Conservation (phyloP, 441 rosid species). For the Brassica balearica region DNA sequence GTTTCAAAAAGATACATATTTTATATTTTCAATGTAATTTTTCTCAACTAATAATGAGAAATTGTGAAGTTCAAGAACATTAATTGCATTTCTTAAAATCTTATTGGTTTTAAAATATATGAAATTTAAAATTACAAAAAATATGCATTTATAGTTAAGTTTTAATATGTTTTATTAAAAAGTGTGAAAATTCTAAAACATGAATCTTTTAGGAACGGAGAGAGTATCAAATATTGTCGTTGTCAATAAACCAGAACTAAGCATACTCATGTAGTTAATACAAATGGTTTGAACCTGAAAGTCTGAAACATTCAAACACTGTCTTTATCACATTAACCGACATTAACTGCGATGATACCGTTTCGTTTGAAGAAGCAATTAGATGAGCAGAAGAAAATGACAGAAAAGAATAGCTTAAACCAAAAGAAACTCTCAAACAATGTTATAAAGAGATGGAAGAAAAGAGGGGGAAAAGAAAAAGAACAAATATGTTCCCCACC, state of each 20-base stretch:
- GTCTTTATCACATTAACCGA: conserved; percentile 16
- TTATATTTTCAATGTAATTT: too few relatives aligned
- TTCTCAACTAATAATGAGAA: too few relatives aligned
- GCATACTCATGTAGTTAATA: not conserved
- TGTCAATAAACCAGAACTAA: conserved; percentile 1
- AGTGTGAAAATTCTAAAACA: too few relatives aligned
- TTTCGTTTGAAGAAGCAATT: conserved; percentile 26
- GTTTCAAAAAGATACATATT: too few relatives aligned
- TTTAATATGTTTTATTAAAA: too few relatives aligned
- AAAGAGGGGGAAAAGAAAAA: conserved; percentile 43
- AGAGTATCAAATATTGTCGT: not conserved
- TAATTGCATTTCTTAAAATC: too few relatives aligned
- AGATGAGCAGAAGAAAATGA: conserved; percentile 2
- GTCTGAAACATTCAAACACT: conserved; percentile 3
- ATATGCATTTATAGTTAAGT: too few relatives aligned
- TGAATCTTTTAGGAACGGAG: too few relatives aligned
- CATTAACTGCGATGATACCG: conserved; percentile 24
- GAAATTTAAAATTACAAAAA: too few relatives aligned
- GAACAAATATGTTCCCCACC: conserved; percentile 72
- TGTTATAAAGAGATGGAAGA: conserved; percentile 30
- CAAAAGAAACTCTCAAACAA: conserved; percentile 30
- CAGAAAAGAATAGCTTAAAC: conserved; percentile 26
- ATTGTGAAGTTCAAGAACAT: too few relatives aligned
- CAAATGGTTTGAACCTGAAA: not conserved
- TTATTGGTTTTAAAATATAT: too few relatives aligned